Percentiles rank a stretch among this genome's conserved stretches.
phyloP scores from a whole-genome alignment of 2,329 filamentous ascomycete species.

The Colletotrichum destructivum region DNA sequence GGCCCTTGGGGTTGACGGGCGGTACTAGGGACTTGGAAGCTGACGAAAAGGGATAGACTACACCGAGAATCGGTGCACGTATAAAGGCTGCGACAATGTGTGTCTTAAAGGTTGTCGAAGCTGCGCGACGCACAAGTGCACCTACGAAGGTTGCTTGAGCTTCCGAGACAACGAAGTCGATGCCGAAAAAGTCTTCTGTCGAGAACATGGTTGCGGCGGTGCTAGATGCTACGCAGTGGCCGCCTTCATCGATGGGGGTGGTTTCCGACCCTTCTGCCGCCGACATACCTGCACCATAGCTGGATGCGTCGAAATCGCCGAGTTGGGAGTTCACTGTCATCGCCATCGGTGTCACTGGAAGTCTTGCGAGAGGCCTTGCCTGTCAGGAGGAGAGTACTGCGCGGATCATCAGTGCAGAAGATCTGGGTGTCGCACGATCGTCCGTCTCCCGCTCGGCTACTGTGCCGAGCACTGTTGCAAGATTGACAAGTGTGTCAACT shows the following conservation, averaged over 20 bases:
- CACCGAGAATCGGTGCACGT: slow-evolving; percentile 12
- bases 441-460: slow-evolving; percentile 23
- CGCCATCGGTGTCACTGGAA: slow-evolving; percentile 28
- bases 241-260: slow-evolving; percentile 5
- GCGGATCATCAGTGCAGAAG: slow-evolving; percentile 35
- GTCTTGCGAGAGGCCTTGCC: slow-evolving; percentile 20
- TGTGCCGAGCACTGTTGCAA: slow-evolving; percentile 39
- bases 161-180: slow-evolving; percentile 35
- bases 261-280: slow-evolving; percentile 30
- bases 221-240: slow-evolving; percentile 32
- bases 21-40: background rate
- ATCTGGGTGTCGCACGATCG: slow-evolving; percentile 15
- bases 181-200: slow-evolving; percentile 26
- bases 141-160: slow-evolving; percentile 31
- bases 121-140: slow-evolving; percentile 33
- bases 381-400: slow-evolving; percentile 22
- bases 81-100: slow-evolving; percentile 18
- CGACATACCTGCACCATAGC: slow-evolving; percentile 31
- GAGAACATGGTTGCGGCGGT: slow-evolving; percentile 32
- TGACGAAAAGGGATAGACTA: slow-evolving; percentile 20
- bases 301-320: slow-evolving; percentile 29
- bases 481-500: slow-evolving; percentile 35
- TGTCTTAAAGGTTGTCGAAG: slow-evolving; percentile 8
- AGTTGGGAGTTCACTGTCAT: slow-evolving; percentile 18
- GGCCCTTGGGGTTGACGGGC: rapidly evolving